phyloP scores from a whole-genome alignment of 2,329 filamentous ascomycete genomes.

The Microdochium bolleyi region DNA sequence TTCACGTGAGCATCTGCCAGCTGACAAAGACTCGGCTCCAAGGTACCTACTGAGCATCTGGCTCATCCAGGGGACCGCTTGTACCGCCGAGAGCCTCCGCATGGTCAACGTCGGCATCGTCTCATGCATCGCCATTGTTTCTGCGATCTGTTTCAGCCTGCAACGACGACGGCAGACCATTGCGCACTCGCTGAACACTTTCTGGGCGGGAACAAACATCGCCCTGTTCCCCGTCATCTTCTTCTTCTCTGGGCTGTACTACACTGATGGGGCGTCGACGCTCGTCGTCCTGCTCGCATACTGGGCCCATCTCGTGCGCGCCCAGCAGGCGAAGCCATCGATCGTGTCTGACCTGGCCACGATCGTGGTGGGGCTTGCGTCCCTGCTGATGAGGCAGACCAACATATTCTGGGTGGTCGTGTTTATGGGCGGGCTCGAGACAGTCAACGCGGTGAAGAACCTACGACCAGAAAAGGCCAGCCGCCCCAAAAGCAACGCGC shows the following conservation, averaged over 20 bases:
- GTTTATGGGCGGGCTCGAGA: constrained; percentile 59
- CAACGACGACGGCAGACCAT: constrained; percentile 4
- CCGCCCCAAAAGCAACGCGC: constrained; percentile 20
- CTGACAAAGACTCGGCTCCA: background rate
- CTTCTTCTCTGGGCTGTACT: constrained; percentile 94
- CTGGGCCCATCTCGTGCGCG: constrained; percentile 41
- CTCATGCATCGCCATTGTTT: background rate
- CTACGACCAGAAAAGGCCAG: constrained; percentile 24
- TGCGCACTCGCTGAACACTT: constrained; percentile 28
- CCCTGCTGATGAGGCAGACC: constrained; percentile 80
- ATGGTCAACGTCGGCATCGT: constrained; percentile 38
- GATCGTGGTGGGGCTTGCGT: constrained; percentile 50
- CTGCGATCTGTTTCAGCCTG: background rate
- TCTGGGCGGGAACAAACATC: constrained; percentile 68
- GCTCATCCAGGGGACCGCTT: constrained; percentile 23
- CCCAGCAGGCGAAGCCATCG: constrained; percentile 22
- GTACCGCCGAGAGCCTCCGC: constrained; percentile 35
- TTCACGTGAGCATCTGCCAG: constrained; percentile 5
- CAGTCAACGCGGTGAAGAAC: constrained; percentile 40
- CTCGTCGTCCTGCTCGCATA: constrained; percentile 67
- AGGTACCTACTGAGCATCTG: constrained; percentile 31
- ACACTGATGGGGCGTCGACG: constrained; percentile 85
- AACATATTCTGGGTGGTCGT: constrained; percentile 94
- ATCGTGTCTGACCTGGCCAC: constrained; percentile 31
- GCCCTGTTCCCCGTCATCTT: constrained; percentile 83